Evolutionary conservation across 139 green algal genomes (phyloP), one percentile per base, ranked within the genome.

Genomic region (Closterium sp.): DNA sequence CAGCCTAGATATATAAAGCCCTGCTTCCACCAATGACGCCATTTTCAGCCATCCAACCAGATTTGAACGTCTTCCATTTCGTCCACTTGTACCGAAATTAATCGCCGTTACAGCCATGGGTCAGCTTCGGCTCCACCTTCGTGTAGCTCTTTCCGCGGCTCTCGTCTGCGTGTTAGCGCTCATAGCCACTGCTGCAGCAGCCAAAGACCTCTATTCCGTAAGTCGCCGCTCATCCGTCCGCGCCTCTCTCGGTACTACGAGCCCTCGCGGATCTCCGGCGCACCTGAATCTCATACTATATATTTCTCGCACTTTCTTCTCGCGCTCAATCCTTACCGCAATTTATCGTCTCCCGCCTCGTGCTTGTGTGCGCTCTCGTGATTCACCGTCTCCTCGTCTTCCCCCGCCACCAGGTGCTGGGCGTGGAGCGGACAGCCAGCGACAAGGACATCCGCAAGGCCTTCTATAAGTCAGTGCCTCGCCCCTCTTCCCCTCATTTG

Each of bases 381-480:
- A 5, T 62, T 62, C 7, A 5, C 42, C 42, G 42, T 62, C 50
- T 73, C 50, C 13, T 22, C 50, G 50, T 73, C 50, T 24, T 73
- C 50, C 45, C 50, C 10, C 50, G 50, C 50, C 13, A 22, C 50
- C 32, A 9, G 85, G 31, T 21, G 97, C 97, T 9, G 91, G 11
- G 0, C 92, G 93, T 6, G 92, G 96, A 70, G 28, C 85, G 38
- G 28, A 85, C 73, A 1, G 89, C 62, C n/a, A 91, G 30, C 73
- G 84, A 93, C 29, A 87, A 87, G 24, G 91, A 93, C 19, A 93
- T 93, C 29, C 50, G 91, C n/a, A 93, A 93, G 70, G 91, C 91
- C 13, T 88, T 93, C 88, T 87, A 88, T 50, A 84, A 31, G 31
- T 24, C 30, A 21, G 29, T 87, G 73, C 32, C 79, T 88, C 1